Conservation (phyloP, 2,329 filamentous ascomycete species). For the Sclerotinia sclerotiorum region DNA sequence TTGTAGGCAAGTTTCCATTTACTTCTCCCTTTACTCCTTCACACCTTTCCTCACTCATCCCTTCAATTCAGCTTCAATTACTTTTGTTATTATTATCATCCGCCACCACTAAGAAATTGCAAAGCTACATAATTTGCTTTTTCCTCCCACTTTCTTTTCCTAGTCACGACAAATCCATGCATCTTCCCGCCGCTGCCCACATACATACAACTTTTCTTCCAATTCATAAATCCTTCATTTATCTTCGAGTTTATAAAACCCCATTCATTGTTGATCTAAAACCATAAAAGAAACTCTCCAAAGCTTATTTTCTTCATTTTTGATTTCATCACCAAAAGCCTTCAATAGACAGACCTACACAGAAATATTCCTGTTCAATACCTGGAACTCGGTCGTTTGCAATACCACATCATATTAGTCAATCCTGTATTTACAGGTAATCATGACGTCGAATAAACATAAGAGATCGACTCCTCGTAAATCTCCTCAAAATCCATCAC, state of each 20-base stretch:
- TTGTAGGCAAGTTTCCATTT: not conserved
- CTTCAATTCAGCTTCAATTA: not conserved
- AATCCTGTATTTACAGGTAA: not conserved
- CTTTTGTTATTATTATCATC: not conserved
- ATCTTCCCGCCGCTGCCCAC: not conserved
- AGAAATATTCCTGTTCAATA: not conserved
- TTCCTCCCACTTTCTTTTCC: not conserved
- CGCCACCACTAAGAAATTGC: not conserved
- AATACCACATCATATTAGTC: too few species aligned
- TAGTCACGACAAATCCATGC: not conserved
- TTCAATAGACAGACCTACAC: not conserved
- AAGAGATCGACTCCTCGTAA: not conserved
- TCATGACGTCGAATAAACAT: constrained; percentile 3
- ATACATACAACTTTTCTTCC: not conserved
- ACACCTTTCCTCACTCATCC: not conserved
- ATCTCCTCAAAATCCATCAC: not conserved
- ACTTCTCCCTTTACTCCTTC: not conserved
- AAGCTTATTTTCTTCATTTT: not conserved
- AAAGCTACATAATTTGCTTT: not conserved
- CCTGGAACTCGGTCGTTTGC: not conserved
- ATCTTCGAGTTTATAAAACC: not conserved
- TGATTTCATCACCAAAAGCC: not conserved
- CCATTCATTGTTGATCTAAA: not conserved
- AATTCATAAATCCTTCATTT: not conserved
- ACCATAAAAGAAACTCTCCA: not conserved